A percentile compares a stretch with the other conserved stretches of the same genome.
These are phyloP conservation scores for Discostella stelligeroides DNA, from an alignment of 108 stramenopile species.

Conservation along the genomic window DNA sequence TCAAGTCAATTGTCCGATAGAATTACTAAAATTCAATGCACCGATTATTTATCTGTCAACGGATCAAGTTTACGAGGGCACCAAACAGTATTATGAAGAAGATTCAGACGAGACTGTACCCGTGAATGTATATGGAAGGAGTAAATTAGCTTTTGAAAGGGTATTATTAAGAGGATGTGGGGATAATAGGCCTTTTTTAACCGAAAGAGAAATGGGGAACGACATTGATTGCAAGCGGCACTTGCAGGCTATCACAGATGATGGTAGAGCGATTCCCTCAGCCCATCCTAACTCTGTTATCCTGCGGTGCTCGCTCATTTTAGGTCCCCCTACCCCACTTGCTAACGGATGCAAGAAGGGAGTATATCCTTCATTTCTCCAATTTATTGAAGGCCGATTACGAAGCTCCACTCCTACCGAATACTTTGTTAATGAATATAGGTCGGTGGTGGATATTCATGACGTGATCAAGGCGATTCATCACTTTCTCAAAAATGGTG, in stretches of 20 bases:
- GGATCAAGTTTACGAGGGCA: constrained; percentile 84
- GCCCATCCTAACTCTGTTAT: too few relatives aligned
- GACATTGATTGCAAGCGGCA: too few relatives aligned
- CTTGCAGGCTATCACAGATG: too few relatives aligned
- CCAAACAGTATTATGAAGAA: constrained; percentile 49
- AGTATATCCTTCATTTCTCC: constrained; percentile 64
- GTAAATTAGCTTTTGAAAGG: constrained; percentile 69
- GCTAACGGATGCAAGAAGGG: too few relatives aligned
- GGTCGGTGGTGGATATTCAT: constrained; percentile 54
- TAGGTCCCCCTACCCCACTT: constrained; percentile 67
- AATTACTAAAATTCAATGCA: constrained; percentile 40
- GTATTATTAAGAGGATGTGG: constrained; percentile 36
- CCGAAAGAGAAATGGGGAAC: too few relatives aligned
- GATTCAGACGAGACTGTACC: constrained; percentile 41
- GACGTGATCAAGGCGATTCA: constrained; percentile 53
- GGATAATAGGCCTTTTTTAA: too few relatives aligned
- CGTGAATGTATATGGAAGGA: constrained; percentile 72
- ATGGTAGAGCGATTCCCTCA: too few relatives aligned
- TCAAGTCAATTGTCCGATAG: constrained; percentile 57
- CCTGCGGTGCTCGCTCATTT: constrained; percentile 73
- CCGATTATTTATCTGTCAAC: constrained; percentile 73
- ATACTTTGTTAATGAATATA: constrained; percentile 68
- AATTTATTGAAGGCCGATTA: constrained; percentile 57
- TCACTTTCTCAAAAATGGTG: constrained; percentile 37
- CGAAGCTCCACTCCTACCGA: constrained; percentile 31